Evolutionary conservation across 2,329 filamentous ascomycete genomes (phyloP).

Genomic region (Fusarium succisae): DNA sequence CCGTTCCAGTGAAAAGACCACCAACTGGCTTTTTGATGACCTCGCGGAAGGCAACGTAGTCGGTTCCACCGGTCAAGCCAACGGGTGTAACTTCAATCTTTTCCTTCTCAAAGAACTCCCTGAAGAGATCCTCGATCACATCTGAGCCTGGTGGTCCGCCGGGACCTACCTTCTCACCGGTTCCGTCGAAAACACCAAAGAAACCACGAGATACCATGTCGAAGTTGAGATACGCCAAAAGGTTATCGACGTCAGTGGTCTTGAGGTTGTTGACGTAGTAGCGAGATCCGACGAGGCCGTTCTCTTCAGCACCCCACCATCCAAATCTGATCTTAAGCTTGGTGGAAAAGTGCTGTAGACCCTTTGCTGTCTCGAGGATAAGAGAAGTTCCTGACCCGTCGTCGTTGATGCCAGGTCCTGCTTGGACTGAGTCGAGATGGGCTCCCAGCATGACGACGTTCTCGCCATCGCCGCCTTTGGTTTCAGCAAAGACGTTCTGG

Average conservation of each 20-base stretch:
- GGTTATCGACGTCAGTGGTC: slow-evolving; percentile 44
- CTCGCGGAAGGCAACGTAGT: slow-evolving; percentile 69
- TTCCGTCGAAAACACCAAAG: slow-evolving; percentile 49
- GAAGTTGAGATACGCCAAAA: slow-evolving; percentile 53
- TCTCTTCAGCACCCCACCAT: slow-evolving; percentile 59
- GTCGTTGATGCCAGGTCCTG: slow-evolving; percentile 58
- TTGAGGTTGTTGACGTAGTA: slow-evolving; percentile 51
- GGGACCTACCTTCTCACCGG: slow-evolving; percentile 49
- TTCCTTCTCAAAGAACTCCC: slow-evolving; percentile 45
- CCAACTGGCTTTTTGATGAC: slow-evolving; percentile 61
- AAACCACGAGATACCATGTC: slow-evolving; percentile 53
- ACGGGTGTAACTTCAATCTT: slow-evolving; percentile 45
- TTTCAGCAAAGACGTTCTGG: slow-evolving; percentile 58
- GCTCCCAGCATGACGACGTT: slow-evolving; percentile 56
- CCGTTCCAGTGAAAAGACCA: slow-evolving; percentile 66
- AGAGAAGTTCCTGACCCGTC: slow-evolving; percentile 55
- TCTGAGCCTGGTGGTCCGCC: slow-evolving; percentile 47
- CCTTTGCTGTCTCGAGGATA: slow-evolving; percentile 53
- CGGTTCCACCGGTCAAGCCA: slow-evolving; percentile 58
- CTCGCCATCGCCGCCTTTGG: slow-evolving; percentile 53
- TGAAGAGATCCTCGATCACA: slow-evolving; percentile 47
- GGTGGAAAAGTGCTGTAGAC: slow-evolving; percentile 48
- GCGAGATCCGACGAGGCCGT: slow-evolving; percentile 49
- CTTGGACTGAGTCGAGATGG: slow-evolving; percentile 55
- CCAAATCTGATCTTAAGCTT: slow-evolving; percentile 53